A percentile compares a stretch with the other conserved stretches of the same genome.
These are phyloP conservation scores for Verticillium zaregamsianum DNA, from an alignment of 2,329 filamentous ascomycete genomes.

Conservation along the genomic window DNA sequence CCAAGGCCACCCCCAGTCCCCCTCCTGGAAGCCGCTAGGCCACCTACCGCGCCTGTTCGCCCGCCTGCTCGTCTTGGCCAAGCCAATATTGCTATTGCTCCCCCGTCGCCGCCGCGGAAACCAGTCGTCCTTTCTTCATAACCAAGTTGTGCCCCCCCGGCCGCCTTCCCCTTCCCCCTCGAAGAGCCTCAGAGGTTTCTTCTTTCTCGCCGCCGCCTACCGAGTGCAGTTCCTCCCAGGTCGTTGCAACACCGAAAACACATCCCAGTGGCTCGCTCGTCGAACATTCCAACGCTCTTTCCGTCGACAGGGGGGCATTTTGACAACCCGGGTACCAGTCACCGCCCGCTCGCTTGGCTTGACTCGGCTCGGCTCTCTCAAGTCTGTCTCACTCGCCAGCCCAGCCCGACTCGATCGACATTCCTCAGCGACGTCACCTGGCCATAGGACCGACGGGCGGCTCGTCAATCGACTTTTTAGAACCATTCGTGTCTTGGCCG, in stretches of 20 bases:
- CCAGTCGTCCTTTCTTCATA: not conserved
- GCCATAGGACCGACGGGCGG: not conserved
- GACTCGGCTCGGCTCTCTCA: not conserved
- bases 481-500: not conserved
- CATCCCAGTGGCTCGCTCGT: not conserved
- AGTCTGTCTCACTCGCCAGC: not conserved
- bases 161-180: not conserved
- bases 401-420: not conserved
- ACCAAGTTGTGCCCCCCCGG: constrained; percentile 1
- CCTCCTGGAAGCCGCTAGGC: not conserved
- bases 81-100: not conserved
- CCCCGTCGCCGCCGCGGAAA: not conserved
- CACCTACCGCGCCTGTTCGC: not conserved
- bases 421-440: not conserved
- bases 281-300: not conserved
- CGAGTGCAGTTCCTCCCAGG: not conserved
- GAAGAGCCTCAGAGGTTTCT: not conserved
- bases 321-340: not conserved
- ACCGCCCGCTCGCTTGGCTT: not conserved
- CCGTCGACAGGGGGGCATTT: not conserved
- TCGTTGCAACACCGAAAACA: not conserved
- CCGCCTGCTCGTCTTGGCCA: not conserved
- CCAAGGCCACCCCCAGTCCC: not conserved
- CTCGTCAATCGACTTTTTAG: not conserved
- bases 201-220: not conserved